Evolutionary conservation across 495 filamentous ascomycete genomes (phyloP).

Genomic region (Neurospora hispaniola): DNA sequence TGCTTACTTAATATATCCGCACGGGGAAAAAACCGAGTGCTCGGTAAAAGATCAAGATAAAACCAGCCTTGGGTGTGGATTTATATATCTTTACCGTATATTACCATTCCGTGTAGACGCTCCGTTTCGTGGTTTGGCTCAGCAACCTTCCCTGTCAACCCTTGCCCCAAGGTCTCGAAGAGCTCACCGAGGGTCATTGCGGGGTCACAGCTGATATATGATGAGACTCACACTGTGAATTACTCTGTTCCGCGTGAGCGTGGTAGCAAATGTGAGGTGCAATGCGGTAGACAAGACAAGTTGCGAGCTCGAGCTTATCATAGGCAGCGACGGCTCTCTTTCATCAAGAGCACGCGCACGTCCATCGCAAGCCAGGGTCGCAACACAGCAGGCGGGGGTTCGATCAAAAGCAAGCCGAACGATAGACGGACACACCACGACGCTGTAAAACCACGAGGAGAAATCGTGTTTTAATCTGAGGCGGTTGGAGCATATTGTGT

Average conservation of each 20-base stretch:
- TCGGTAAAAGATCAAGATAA: not conserved
- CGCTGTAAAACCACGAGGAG: not conserved
- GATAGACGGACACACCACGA: not conserved
- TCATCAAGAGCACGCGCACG: no score
- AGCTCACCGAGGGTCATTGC: not conserved
- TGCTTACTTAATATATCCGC: not conserved
- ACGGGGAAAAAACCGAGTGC: not conserved
- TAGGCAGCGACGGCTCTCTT: no score
- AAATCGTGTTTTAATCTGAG: not conserved
- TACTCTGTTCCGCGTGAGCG: not conserved
- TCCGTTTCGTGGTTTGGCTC: not conserved
- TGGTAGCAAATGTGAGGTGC: not conserved
- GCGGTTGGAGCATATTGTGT: not conserved
- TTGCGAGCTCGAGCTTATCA: not conserved
- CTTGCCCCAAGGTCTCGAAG: not conserved
- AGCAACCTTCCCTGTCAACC: not conserved
- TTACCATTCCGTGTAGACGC: not conserved
- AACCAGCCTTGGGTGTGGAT: not conserved
- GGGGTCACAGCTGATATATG: not conserved
- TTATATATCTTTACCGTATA: not conserved
- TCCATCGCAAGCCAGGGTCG: not conserved
- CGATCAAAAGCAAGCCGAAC: not conserved
- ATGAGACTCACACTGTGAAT: not conserved
- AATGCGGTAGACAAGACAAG: not conserved
- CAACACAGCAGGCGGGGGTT: not conserved